Base-by-base conservation (phyloP, 768 basidiomycete genomes). In the Pleurotus giganteus region DNA sequence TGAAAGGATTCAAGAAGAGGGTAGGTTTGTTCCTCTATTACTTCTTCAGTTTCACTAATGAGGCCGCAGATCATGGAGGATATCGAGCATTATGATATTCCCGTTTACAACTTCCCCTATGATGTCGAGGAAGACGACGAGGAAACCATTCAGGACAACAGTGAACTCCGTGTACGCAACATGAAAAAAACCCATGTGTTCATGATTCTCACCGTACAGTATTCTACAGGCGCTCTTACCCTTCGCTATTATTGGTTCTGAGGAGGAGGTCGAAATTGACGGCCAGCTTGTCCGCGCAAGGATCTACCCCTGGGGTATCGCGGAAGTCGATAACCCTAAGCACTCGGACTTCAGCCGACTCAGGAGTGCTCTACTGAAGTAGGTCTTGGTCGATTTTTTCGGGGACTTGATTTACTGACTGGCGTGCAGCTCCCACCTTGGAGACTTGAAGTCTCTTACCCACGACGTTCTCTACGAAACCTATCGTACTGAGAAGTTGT, bases 81-180 rank as follows among this genome's bases (percentile, higher is more conserved):
- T 68, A 99, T 99, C 62, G 96, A 98, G 65, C 83, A 98, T 76
- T 98, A 98, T 66, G 88, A 89, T 60, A 98, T 99, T 62, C 97
- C 97, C 4, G 89, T 98, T 36, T 98, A 98, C 80, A 98, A 98
- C 76, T 99, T 99, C 81, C 97, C 97, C 0, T 99, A 98, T 69
- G 97, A 98, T 62, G 88, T 96, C 5, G 97, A 99, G 70, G 97
- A 99, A 71, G 97, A 99, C 66, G 97, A 99, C 66, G 95, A 98
- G 66, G 97, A 98, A 65, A 99, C 97, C 3, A 92, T 99, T 57
- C 86, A 89, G 64, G 97, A 99, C 70, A 99, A 98, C 74, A 89
- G 89, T 64, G 95, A 98, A 70, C 85, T 99, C 51, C 81, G 96
- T 51, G 92, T 91, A 66, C 58, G 83, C 70, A 29, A 32, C 49